Evolutionary conservation across 2,329 filamentous ascomycete genomes (phyloP).

Genomic region (Colletotrichum karsti): DNA sequence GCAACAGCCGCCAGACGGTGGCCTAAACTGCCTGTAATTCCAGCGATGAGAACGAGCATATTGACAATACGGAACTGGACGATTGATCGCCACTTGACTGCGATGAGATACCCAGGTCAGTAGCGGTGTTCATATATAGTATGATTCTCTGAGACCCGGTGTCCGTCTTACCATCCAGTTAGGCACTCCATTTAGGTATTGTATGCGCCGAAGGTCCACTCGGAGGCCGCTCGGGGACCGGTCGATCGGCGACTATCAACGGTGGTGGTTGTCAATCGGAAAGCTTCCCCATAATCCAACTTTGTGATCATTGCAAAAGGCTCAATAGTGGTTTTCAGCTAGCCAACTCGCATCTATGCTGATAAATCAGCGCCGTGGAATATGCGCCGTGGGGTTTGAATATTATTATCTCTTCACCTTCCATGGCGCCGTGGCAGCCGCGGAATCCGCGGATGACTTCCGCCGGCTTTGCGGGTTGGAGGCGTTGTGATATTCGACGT

Average conservation of each 20-base stretch:
- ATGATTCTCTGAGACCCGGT: too few relatives aligned
- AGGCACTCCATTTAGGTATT: too few relatives aligned
- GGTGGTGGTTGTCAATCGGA: not conserved
- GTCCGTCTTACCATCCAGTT: too few relatives aligned
- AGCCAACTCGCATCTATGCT: not conserved
- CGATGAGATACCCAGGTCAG: too few relatives aligned
- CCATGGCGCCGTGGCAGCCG: not conserved
- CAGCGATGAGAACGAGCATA: slow-evolving; percentile 47
- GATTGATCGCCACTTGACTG: too few relatives aligned
- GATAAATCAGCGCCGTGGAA: not conserved
- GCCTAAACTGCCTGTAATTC: slow-evolving; percentile 45
- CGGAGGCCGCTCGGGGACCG: not conserved
- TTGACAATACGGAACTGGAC: slow-evolving; percentile 21
- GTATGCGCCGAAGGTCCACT: not conserved
- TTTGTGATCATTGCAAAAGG: not conserved
- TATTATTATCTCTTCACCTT: not conserved
- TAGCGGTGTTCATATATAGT: too few relatives aligned
- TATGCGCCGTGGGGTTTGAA: too few relatives aligned
- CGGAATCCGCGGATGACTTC: not conserved
- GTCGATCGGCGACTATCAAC: not conserved
- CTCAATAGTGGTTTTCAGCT: not conserved
- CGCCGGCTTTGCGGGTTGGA: not conserved
- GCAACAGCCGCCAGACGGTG: slow-evolving; percentile 35
- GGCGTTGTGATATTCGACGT: too few relatives aligned
- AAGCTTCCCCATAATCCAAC: not conserved